These are phyloP conservation scores for Wakefieldia striispora DNA, from an alignment of 768 basidiomycete genomes.

Conservation along the genomic window DNA sequence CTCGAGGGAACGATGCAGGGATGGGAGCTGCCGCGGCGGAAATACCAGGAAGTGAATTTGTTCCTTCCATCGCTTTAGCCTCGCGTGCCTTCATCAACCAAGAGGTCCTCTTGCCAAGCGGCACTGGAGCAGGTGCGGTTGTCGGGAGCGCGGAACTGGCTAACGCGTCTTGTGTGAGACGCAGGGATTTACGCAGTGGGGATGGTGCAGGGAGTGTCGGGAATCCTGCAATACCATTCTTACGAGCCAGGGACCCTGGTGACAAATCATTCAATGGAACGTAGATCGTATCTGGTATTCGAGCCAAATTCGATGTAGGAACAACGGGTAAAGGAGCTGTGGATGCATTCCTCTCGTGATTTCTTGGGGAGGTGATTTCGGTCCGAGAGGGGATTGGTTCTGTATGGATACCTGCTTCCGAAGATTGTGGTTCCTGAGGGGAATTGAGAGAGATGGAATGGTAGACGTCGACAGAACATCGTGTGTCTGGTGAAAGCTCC, in stretches of 20 bases:
- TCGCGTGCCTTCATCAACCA: constrained; percentile 80
- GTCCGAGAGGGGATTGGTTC: constrained; percentile 18
- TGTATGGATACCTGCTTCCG: constrained; percentile 11
- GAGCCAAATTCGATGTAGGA: constrained; percentile 9
- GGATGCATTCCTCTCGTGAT: constrained; percentile 17
- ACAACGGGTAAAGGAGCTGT: constrained; percentile 24
- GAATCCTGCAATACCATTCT: constrained; percentile 45
- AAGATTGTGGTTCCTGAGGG: constrained; percentile 17
- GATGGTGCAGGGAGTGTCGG: constrained; percentile 68
- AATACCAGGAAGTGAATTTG: constrained; percentile 29
- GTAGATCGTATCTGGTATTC: constrained; percentile 18
- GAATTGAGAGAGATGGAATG: constrained; percentile 41
- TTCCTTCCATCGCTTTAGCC: constrained; percentile 61
- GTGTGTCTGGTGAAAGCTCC: constrained; percentile 16
- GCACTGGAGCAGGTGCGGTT: constrained; percentile 37
- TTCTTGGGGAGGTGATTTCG: constrained; percentile 1
- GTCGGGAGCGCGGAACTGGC: constrained; percentile 32
- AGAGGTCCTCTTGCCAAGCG: constrained; percentile 65
- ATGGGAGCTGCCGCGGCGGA: not conserved
- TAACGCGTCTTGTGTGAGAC: constrained; percentile 46
- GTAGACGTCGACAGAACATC: constrained; percentile 30
- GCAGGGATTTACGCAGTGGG: constrained; percentile 67
- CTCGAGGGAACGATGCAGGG: constrained; percentile 9
- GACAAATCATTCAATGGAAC: constrained; percentile 38
- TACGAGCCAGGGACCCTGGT: constrained; percentile 32